phyloP scores from a whole-genome alignment of 1,284 basidiomycete genomes.

The Ustilago cynodontis region DNA sequence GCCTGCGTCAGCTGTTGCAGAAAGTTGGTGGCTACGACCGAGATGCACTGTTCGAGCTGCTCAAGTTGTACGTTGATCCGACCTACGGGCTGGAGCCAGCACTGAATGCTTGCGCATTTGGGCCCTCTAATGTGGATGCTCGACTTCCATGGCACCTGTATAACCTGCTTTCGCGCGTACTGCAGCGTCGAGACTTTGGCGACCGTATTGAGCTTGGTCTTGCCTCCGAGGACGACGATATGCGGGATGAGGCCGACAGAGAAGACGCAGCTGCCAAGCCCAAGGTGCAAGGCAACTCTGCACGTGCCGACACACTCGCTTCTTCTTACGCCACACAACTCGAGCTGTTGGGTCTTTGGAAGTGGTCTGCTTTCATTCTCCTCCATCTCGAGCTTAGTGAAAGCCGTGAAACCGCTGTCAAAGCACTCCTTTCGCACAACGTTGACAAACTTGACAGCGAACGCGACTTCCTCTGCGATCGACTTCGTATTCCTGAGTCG shows the following conservation, averaged over 20 bases:
- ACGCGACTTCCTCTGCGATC: constrained; percentile 82
- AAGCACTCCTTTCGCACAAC: constrained; percentile 82
- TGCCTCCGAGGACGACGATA: constrained; percentile 68
- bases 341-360: constrained; percentile 83
- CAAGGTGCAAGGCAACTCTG: constrained; percentile 66
- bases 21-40: constrained; percentile 52
- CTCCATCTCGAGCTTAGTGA: constrained; percentile 84
- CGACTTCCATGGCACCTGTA: constrained; percentile 94
- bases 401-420: constrained; percentile 80
- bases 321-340: constrained; percentile 88
- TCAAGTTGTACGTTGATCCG: constrained; percentile 79
- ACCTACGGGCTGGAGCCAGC: constrained; percentile 73
- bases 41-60: constrained; percentile 86
- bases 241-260: constrained; percentile 40
- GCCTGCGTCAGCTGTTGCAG: constrained; percentile 52
- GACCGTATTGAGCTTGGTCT: constrained; percentile 76
- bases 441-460: constrained; percentile 77
- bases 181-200: constrained; percentile 84
- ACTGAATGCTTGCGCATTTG: constrained; percentile 79
- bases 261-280: constrained; percentile 47
- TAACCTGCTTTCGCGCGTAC: constrained; percentile 83
- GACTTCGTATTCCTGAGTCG: constrained; percentile 80
- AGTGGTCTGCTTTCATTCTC: constrained; percentile 88
- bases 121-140: constrained; percentile 81
- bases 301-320: constrained; percentile 84